Evolutionary conservation across 305 asterid genomes (phyloP), one percentile per base, ranked within the genome.

Genomic region (Fraxinus sp.): DNA sequence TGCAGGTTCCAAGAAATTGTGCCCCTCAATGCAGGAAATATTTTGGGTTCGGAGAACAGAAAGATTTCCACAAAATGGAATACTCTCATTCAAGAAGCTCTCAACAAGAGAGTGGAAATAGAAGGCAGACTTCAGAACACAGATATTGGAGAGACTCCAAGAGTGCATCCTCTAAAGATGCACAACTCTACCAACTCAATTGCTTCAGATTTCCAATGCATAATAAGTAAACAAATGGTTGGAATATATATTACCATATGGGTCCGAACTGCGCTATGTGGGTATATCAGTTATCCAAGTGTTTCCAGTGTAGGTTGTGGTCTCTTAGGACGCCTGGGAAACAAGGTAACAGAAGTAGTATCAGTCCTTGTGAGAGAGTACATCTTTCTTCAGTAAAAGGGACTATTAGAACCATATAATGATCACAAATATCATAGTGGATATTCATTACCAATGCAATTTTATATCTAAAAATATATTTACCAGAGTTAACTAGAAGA

Each of bases 1-100:
- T 59, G 72, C 91, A 92, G 96, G 90, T 92, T 92, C 84, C 96
- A 92, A 85, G 96, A 92, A 85, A 88, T 92, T 28, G 93, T 92
- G 83, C 94, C 96, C 75, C 90, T 92, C 71, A 89, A 86, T 76
- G 91, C 93, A 5, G 92, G 94, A 81, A 92, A 90, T 41, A 87
- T 92, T 59, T 79, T 91, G 52, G 90, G 71, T 68, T 55, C 84
- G 4, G 93, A 90, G 70, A 88, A 87, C 36, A 77, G 84, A 36
- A 79, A 85, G 70, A 62, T 86, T 77, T 85, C 90, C 68, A 76
- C 55, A 85, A 90, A 91, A 88, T 92, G 96, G 96, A 85, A 89
- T 81, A 85, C 91, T 82, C 79, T 88, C 59, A 89, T 92, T 76
- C 75, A 78, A 81, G 81, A 86, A 66, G 91, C 92, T 62, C 93